phyloP scores from a whole-genome alignment of 352 stramenopile species.

The Pythium coloratum region DNA sequence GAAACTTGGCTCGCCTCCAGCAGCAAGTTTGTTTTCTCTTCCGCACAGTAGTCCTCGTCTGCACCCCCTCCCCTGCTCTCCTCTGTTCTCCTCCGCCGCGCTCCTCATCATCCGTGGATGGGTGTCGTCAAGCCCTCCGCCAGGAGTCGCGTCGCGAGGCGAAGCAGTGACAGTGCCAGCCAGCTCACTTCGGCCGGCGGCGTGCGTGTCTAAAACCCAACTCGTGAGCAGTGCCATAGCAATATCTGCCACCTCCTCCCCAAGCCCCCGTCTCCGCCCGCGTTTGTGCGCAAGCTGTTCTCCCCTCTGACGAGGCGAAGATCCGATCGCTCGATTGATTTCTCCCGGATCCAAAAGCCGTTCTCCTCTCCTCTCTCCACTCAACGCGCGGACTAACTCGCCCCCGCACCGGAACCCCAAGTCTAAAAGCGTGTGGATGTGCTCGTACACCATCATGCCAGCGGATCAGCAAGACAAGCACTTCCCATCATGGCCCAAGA shows the following conservation, averaged over 20 bases:
- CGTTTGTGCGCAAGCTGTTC: not conserved
- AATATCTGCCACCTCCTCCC: not conserved
- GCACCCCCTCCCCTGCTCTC: slow-evolving; percentile 6
- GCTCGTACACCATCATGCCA: slow-evolving; percentile 9
- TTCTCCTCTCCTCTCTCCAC: not conserved
- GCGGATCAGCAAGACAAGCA: slow-evolving; percentile 9
- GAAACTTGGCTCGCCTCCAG: not conserved
- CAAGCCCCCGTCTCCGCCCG: not conserved
- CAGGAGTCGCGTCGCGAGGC: not conserved
- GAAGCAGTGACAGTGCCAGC: slow-evolving; percentile 7
- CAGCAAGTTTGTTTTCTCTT: slow-evolving; percentile 15
- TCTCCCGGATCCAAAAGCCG: not conserved
- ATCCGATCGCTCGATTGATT: not conserved
- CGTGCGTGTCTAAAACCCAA: slow-evolving; percentile 4
- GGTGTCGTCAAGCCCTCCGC: slow-evolving; percentile 22
- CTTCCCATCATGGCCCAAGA: slow-evolving; percentile 21
- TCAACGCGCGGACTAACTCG: not conserved
- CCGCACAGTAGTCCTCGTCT: slow-evolving; percentile 1
- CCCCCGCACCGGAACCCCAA: not conserved
- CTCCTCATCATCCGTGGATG: slow-evolving; percentile 5
- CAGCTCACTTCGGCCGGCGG: slow-evolving; percentile 2
- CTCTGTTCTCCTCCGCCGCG: slow-evolving; percentile 10
- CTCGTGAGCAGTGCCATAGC: not conserved
- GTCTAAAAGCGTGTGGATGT: slow-evolving; percentile 8
- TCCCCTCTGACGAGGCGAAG: not conserved